Conservation (phyloP, 768 basidiomycete species). For the Termitomyces sp. region DNA sequence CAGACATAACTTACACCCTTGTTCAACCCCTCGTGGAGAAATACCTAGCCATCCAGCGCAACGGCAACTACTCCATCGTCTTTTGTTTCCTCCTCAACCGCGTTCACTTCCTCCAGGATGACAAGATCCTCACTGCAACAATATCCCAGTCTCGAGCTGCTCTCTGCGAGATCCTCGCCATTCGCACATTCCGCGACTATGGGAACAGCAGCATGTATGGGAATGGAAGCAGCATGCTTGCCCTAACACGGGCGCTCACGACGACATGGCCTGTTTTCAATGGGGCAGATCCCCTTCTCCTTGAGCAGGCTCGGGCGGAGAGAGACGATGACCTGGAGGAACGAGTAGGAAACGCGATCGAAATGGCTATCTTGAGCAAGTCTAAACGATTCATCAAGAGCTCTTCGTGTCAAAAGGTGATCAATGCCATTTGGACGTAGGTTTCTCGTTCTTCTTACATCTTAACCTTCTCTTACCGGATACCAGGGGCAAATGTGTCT, state of each 20-base stretch:
- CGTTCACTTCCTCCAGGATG: conserved; percentile 79
- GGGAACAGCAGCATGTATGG: conserved; percentile 54
- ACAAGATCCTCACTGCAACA: conserved; percentile 62
- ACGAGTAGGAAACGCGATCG: conserved; percentile 86
- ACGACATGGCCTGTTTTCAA: conserved; percentile 81
- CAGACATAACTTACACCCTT: conserved; percentile 89
- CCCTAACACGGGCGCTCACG: conserved; percentile 66
- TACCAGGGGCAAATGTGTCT: conserved; percentile 83
- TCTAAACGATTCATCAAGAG: conserved; percentile 89
- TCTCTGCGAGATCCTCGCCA: conserved; percentile 90
- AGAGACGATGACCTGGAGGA: conserved; percentile 72
- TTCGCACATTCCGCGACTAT: conserved; percentile 68
- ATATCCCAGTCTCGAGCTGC: conserved; percentile 73
- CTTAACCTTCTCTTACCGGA: background rate
- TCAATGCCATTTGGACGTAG: conserved; percentile 78
- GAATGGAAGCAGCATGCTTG: conserved; percentile 64
- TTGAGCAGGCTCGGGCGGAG: conserved; percentile 58
- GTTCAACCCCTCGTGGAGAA: conserved; percentile 86
- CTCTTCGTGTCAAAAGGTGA: conserved; percentile 86
- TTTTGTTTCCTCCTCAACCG: conserved; percentile 90
- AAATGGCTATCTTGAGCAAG: conserved; percentile 85
- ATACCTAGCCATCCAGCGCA: conserved; percentile 66
- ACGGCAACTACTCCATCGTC: conserved; percentile 78
- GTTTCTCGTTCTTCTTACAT: conserved; percentile 16
- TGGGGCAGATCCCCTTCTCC: conserved; percentile 60